Evolutionary conservation across 148 eudicot genomes (phyloP).

Genomic region (Vaccinium myrtillus): DNA sequence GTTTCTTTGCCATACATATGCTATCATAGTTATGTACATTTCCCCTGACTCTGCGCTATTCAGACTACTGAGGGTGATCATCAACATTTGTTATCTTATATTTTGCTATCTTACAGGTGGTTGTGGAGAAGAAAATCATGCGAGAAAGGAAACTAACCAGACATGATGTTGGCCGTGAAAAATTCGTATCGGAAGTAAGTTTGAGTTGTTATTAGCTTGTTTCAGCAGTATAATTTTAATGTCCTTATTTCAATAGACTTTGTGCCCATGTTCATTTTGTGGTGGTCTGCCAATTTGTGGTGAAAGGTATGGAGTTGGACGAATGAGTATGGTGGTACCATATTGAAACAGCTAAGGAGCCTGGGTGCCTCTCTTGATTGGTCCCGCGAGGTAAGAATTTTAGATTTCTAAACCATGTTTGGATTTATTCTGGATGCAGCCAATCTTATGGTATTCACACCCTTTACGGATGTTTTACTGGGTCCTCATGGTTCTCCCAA

Average conservation of each 20-base stretch:
- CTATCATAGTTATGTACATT: neutral
- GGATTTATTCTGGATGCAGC: neutral
- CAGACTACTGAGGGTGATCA: neutral
- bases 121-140: slow-evolving; percentile 94
- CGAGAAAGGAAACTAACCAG: slow-evolving; percentile 75
- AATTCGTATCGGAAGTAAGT: slow-evolving; percentile 80
- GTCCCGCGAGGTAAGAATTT: slow-evolving; percentile 82
- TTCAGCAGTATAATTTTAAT: neutral
- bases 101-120: slow-evolving; percentile 52
- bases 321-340: slow-evolving; percentile 82
- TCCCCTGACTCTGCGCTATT: neutral
- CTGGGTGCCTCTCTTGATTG: slow-evolving; percentile 95
- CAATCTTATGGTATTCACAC: neutral
- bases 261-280: neutral
- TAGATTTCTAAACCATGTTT: neutral
- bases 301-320: slow-evolving; percentile 96
- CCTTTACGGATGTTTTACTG: neutral
- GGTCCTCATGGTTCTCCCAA: slow-evolving; percentile 9
- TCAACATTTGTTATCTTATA: neutral
- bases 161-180: slow-evolving; percentile 87
- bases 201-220: neutral
- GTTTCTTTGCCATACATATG: neutral
- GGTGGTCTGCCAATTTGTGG: slow-evolving; percentile 6
- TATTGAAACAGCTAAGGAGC: slow-evolving; percentile 71
- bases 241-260: neutral